Evolutionary conservation across 208 protist species (phyloP), one percentile per base, ranked within the genome.

Genomic region (Zelonia costaricensis): DNA sequence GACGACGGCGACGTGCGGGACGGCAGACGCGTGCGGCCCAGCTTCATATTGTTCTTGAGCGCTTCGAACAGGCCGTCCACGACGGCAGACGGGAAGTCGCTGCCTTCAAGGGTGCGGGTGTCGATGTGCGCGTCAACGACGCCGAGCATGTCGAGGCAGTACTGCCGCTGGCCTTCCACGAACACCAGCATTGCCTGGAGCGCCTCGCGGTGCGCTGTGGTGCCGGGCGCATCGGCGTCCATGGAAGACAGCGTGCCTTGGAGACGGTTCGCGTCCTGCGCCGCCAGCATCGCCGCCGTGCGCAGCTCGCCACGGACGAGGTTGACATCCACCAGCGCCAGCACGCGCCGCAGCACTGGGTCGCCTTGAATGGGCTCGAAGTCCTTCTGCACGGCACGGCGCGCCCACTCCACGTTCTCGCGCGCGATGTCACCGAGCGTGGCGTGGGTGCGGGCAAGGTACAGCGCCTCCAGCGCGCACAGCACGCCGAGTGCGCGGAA

Each of bases 361-460:
- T 92, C 71, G n/a, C 83, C 78, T 8, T 88, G 60, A 16, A 81
- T 59, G 20, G 79, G 61, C 38, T 74, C 75, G 63, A 93, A 93
- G 49, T 95, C 82, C 36, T 62, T 65, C 47, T 77, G 73, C 39
- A 95, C 61, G 6, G 80, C 68, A 7, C 66, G 70, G 0, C 74
- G 52, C 6, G 89, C 86, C 75, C 81, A 93, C 4, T 71, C 54
- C 30, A 93, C 82, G 49, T 86, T 90, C 8, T 74, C 44, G 30
- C 65, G 68, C 4, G 76, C 62, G 25, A 95, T 77, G 36, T 93
- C 82, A 4, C 89, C 89, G n/a, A 95, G 71, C 3, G 69, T 77
- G 39, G 86, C 85, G 62, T 93, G 80, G 31, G 62, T 75, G 58
- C 89, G 78, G 0, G 89, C 85, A 15, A 95, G 74, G 62, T 80